Base-by-base conservation (phyloP, 257 asterid species). In the Solanum chiquidenum region DNA sequence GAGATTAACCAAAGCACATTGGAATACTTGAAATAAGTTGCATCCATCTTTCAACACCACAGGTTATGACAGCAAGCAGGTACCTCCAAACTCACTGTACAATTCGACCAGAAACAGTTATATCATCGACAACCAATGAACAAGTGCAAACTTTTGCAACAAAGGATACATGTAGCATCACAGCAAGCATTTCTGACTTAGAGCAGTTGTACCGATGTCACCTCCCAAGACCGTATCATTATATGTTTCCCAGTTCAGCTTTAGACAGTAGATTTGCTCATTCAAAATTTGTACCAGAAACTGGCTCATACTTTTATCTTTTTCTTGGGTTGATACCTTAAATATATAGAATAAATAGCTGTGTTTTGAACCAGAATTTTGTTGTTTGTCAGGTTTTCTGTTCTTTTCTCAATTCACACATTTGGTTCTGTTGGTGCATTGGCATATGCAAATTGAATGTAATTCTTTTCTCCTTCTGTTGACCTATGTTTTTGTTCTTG, bases 1-100 rank as follows among this genome's bases (percentile, higher is more conserved):
- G 99, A 94, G 89, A 89, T 97, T 89, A 94, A 89, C 80, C 98
- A 87, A 3, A 94, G 95, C n/a, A 98, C 94, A 34, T 79, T 94
- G 77, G 98, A 94, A 44, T 95, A 94, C 92, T 76, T 91, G 91
- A 91, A 91, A 76, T 90, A 80, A 82, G 83, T 23, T 85, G 87
- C 60, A 55, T 20, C 69, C 18, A 80, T 14, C 34, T 55, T 79
- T 79, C 40, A 14, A 42, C 7, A 9, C n/a, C 38, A 42, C 84
- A 42, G n/a, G 64, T 79, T 14, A 79, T 29, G 40, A 82, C 86
- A 29, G 27, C 31, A 49, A 29, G 69, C 31, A 20, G 29, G 71
- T 49, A 29, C 69, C 69, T 46, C 85, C 69, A 7, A 49, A 80
- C 40, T 46, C 34, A 18, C 85, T 46, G 69, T 80, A 80, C 85